Percentiles rank a stretch among this genome's conserved stretches.
Evolutionary conservation across 2,329 filamentous ascomycete genomes (phyloP).

Genomic region (Penicillium glabrum): DNA sequence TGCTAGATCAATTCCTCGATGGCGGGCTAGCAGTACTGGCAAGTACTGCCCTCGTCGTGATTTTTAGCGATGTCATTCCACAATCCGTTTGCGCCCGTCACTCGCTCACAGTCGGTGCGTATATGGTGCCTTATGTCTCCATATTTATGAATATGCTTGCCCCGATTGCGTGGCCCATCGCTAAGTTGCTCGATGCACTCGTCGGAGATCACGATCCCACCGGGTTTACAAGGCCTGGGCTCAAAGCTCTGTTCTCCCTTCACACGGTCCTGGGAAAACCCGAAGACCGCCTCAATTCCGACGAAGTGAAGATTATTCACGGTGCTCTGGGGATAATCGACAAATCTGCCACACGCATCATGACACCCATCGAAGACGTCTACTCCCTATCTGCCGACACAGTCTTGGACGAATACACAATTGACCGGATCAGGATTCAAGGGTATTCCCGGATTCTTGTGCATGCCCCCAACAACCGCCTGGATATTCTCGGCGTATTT

Average conservation of each 20-base stretch:
- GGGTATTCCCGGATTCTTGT: slow-evolving; percentile 96
- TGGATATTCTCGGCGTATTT: slow-evolving; percentile 94
- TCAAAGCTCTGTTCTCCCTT: slow-evolving; percentile 91
- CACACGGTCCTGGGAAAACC: slow-evolving; percentile 88
- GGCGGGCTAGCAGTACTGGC: slow-evolving; percentile 90
- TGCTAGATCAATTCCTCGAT: slow-evolving; percentile 86
- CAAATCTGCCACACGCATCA: slow-evolving; percentile 88
- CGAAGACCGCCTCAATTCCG: slow-evolving; percentile 82
- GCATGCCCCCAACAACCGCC: slow-evolving; percentile 74
- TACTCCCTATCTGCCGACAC: slow-evolving; percentile 95
- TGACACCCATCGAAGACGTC: slow-evolving; percentile 97
- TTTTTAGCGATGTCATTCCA: slow-evolving; percentile 93
- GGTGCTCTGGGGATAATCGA: slow-evolving; percentile 93
- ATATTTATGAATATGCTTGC: slow-evolving; percentile 85
- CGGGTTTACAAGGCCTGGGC: slow-evolving; percentile 92
- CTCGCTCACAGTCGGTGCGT: slow-evolving; percentile 87
- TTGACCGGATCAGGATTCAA: slow-evolving; percentile 85
- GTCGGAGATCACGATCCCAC: slow-evolving; percentile 92
- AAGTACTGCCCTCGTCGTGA: slow-evolving; percentile 91
- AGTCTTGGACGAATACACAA: slow-evolving; percentile 84
- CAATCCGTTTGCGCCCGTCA: slow-evolving; percentile 95
- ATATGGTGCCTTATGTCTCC: slow-evolving; percentile 83
- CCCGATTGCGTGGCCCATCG: slow-evolving; percentile 87
- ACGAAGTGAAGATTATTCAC: slow-evolving; percentile 97
- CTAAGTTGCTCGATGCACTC: slow-evolving; percentile 90